These are phyloP conservation scores for Neopestalotiopsis rosae DNA, from an alignment of 2,329 filamentous ascomycete genomes.

Conservation along the genomic window DNA sequence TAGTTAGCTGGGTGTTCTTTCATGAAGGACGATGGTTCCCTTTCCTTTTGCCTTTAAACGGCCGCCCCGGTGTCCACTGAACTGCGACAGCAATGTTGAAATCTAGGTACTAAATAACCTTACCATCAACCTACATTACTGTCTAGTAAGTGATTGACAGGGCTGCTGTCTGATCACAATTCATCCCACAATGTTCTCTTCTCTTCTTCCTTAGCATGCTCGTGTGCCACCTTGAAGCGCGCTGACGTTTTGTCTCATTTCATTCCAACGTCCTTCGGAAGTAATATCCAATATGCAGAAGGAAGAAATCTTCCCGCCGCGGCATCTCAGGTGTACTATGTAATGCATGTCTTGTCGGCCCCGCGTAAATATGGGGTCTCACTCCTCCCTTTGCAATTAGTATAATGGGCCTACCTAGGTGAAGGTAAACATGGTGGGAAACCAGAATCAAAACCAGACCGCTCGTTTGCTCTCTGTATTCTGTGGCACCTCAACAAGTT, in stretches of 20 bases:
- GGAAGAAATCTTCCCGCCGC: not conserved
- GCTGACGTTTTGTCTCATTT: slow-evolving; percentile 10
- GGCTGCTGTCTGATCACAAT: not conserved
- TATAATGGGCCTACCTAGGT: not conserved
- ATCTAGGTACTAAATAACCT: too few relatives aligned
- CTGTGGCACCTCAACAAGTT: not conserved
- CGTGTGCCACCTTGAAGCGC: slow-evolving; percentile 1
- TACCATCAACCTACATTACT: too few relatives aligned
- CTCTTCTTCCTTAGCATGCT: not conserved
- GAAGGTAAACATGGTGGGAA: not conserved
- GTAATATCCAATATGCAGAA: not conserved
- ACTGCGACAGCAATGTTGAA: not conserved
- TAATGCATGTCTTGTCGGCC: not conserved
- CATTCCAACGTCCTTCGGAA: not conserved
- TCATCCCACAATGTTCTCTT: not conserved
- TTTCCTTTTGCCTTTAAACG: too few relatives aligned
- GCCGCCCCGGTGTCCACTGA: not conserved
- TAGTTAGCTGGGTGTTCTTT: not conserved
- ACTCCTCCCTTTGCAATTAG: slow-evolving; percentile 6
- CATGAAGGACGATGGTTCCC: too few relatives aligned
- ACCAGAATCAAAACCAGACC: not conserved
- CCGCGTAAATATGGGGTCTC: not conserved
- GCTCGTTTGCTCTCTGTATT: not conserved
- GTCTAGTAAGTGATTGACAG: too few relatives aligned
- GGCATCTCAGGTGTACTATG: not conserved